phyloP scores from a whole-genome alignment of 1,284 basidiomycete genomes.

The Heterobasidion parviporum region DNA sequence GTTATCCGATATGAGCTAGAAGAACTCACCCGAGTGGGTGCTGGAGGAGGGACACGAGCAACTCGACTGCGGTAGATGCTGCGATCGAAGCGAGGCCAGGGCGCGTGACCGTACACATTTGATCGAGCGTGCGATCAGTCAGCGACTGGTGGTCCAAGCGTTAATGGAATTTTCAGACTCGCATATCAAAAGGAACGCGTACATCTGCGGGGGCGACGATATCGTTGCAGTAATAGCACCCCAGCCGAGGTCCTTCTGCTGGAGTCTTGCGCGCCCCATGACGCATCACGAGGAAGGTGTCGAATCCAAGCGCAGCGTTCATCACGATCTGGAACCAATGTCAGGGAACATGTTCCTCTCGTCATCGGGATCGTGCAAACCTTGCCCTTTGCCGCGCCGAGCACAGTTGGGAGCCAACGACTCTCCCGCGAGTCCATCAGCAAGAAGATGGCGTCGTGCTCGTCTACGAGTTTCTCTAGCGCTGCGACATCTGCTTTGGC shows the following conservation, averaged over 20 bases:
- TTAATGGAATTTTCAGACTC: not conserved
- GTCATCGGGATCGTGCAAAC: constrained; percentile 26
- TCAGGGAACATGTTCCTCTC: no score
- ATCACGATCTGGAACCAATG: constrained; percentile 63
- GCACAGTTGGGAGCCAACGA: constrained; percentile 89
- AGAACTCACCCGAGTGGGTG: constrained; percentile 75
- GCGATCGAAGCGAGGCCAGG: constrained; percentile 93
- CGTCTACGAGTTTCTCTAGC: constrained; percentile 73
- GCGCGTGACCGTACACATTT: constrained; percentile 99
- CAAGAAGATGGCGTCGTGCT: constrained; percentile 87
- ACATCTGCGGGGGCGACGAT: constrained; percentile 95
- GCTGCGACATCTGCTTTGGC: constrained; percentile 59
- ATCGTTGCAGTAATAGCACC: constrained; percentile 98
- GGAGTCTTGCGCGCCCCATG: constrained; percentile 64
- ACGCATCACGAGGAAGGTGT: constrained; percentile 95
- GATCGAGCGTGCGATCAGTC: constrained; percentile 91
- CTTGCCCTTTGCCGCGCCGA: constrained; percentile 81
- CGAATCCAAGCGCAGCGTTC: constrained; percentile 94
- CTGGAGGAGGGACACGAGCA: constrained; percentile 84
- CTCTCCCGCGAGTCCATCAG: constrained; percentile 98
- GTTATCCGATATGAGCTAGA: not conserved
- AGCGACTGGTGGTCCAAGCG: constrained; percentile 55
- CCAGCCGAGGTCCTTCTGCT: constrained; percentile 40
- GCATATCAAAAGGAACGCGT: constrained; percentile 20
- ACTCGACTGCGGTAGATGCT: constrained; percentile 84